A percentile compares a stretch with the other conserved stretches of the same genome.
These are phyloP conservation scores for Neofusicoccum cordaticola DNA, from an alignment of 2,329 filamentous ascomycete species.

Conservation along the genomic window DNA sequence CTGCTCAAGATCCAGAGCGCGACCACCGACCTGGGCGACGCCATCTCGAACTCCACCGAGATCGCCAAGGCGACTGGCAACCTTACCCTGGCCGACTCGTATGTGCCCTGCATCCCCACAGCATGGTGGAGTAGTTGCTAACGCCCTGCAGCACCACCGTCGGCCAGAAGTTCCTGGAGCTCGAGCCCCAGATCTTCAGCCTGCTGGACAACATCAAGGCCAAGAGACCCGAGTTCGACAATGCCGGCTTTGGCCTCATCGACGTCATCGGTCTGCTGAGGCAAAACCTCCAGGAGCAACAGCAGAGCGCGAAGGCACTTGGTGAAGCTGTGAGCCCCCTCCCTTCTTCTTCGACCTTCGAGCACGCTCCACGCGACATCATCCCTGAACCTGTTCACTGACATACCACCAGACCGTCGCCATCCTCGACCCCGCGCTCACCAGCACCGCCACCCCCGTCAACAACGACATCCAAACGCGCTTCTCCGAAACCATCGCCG, in stretches of 20 bases:
- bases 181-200: constrained; percentile 4
- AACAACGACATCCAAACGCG: background rate
- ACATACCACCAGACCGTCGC: background rate
- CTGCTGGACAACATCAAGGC: constrained; percentile 9
- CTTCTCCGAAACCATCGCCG: background rate
- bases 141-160: background rate
- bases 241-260: background rate
- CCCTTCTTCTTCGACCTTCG: background rate
- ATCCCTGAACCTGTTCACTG: background rate
- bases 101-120: background rate
- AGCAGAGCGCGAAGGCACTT: background rate
- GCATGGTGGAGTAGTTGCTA: background rate
- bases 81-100: background rate
- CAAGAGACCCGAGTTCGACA: constrained; percentile 1
- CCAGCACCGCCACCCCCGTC: background rate
- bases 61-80: background rate
- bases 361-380: too few relatives aligned
- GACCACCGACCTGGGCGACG: background rate
- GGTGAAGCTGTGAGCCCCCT: background rate
- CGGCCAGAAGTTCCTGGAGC: background rate
- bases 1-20: constrained; percentile 5
- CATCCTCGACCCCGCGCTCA: background rate
- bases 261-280: constrained; percentile 6
- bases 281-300: background rate
- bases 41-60: background rate